phyloP scores from a whole-genome alignment of 768 basidiomycete species.

The Hericium coralloides region DNA sequence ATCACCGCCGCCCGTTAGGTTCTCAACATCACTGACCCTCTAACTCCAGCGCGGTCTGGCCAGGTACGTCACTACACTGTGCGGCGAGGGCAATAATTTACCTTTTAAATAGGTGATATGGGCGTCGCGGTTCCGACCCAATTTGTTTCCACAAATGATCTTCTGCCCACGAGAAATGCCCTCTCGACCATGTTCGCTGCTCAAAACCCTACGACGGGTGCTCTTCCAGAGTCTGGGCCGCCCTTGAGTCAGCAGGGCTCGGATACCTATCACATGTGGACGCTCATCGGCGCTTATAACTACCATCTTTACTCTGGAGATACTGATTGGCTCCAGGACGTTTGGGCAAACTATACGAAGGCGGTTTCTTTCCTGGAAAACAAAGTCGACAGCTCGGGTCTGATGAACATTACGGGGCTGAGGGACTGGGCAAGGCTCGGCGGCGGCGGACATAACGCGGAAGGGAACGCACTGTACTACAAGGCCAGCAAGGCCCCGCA shows the following conservation, averaged over 20 bases:
- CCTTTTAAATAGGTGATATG: constrained; percentile 39
- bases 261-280: constrained; percentile 52
- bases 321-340: constrained; percentile 34
- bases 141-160: constrained; percentile 54
- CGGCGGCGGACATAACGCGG: constrained; percentile 46
- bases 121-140: constrained; percentile 53
- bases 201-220: constrained; percentile 43
- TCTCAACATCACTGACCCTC: neutral
- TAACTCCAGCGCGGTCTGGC: neutral
- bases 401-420: constrained; percentile 48
- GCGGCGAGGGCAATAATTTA: neutral
- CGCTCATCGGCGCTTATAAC: constrained; percentile 49
- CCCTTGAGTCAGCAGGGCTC: constrained; percentile 36
- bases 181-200: constrained; percentile 49
- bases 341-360: constrained; percentile 50
- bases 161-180: constrained; percentile 46
- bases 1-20: neutral
- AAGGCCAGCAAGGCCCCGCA: constrained; percentile 22
- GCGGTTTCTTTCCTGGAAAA: constrained; percentile 45
- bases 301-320: constrained; percentile 51
- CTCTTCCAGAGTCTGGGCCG: constrained; percentile 43
- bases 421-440: constrained; percentile 51
- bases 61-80: neutral
- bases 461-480: constrained; percentile 47
- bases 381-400: constrained; percentile 39